Conservation (phyloP, 1,139 yeast species). For the Taphrina communis region DNA sequence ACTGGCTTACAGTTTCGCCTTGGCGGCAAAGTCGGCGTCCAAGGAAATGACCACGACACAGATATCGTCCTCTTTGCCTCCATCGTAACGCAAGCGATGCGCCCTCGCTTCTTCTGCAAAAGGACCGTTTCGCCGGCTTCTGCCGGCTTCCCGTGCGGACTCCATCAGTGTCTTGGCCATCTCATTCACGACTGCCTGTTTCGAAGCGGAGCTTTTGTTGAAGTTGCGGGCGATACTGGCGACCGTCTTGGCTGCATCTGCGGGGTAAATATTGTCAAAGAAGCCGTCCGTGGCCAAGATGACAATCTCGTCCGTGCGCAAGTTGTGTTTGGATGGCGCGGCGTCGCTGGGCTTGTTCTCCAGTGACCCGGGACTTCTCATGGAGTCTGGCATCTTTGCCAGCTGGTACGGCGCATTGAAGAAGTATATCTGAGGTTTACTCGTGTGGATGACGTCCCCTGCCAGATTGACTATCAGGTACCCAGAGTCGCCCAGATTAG, state of each 20-base stretch:
- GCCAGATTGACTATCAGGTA: constrained; percentile 76
- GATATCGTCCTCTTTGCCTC: constrained; percentile 40
- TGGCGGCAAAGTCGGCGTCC: neutral
- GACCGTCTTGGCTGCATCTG: constrained; percentile 66
- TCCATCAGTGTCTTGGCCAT: constrained; percentile 22
- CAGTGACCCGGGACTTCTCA: constrained; percentile 64
- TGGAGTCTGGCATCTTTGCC: constrained; percentile 73
- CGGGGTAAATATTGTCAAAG: constrained; percentile 77
- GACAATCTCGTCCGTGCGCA: constrained; percentile 72
- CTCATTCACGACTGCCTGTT: constrained; percentile 12
- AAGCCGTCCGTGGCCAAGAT: constrained; percentile 94
- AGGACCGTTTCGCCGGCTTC: constrained; percentile 30
- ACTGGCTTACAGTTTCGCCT: constrained; percentile 1
- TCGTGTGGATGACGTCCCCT: constrained; percentile 66
- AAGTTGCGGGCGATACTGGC: neutral
- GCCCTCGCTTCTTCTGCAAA: constrained; percentile 35
- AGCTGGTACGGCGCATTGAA: constrained; percentile 93
- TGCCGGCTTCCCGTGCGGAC: constrained; percentile 23
- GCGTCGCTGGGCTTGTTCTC: constrained; percentile 61
- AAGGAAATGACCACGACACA: constrained; percentile 28
- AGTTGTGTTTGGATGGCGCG: constrained; percentile 53
- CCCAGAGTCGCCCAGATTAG: constrained; percentile 92
- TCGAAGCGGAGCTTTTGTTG: neutral
- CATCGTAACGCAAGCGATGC: constrained; percentile 34
- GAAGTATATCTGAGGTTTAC: constrained; percentile 77